Percentiles rank a stretch among this genome's conserved stretches.
These are phyloP conservation scores for Sergeia podlipaevii DNA, from an alignment of 208 protist species.

Conservation along the genomic window DNA sequence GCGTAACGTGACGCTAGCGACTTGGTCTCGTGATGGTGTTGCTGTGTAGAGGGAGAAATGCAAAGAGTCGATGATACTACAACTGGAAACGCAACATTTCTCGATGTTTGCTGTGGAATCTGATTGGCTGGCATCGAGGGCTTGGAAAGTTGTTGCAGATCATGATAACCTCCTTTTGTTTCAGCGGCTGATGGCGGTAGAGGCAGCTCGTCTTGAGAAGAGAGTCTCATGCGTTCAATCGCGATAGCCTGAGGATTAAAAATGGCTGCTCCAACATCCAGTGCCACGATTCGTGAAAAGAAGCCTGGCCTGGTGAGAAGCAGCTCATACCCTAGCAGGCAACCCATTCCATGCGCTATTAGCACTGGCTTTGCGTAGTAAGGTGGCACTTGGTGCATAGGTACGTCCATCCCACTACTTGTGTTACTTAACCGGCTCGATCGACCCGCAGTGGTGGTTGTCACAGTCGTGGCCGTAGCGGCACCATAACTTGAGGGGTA, in stretches of 20 bases:
- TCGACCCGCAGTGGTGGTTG: neutral
- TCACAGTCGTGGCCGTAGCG: too few relatives aligned
- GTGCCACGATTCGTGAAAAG: conserved; percentile 52
- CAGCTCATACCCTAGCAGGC: conserved; percentile 56
- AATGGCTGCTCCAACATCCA: conserved; percentile 40
- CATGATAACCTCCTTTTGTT: too few relatives aligned
- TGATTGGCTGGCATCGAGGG: too few relatives aligned
- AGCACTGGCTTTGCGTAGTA: conserved; percentile 40
- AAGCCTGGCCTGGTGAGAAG: conserved; percentile 40
- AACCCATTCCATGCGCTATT: conserved; percentile 65
- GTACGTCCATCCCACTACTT: conserved; percentile 6
- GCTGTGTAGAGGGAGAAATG: too few relatives aligned
- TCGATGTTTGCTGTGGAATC: too few relatives aligned
- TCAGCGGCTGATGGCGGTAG: too few relatives aligned
- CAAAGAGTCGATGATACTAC: too few relatives aligned
- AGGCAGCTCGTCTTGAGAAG: neutral
- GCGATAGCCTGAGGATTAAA: conserved; percentile 24
- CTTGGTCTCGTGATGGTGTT: too few relatives aligned
- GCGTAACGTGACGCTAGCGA: conserved; percentile 42
- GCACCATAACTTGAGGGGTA: too few relatives aligned
- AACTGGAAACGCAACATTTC: too few relatives aligned
- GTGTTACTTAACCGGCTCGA: neutral
- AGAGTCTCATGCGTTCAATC: neutral
- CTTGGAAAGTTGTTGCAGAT: too few relatives aligned
- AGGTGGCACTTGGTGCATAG: conserved; percentile 32